Percentiles rank a stretch among this genome's conserved stretches.
These are phyloP conservation scores for Solanum chmielewskii DNA, from an alignment of 257 asterid species.

Conservation along the genomic window DNA sequence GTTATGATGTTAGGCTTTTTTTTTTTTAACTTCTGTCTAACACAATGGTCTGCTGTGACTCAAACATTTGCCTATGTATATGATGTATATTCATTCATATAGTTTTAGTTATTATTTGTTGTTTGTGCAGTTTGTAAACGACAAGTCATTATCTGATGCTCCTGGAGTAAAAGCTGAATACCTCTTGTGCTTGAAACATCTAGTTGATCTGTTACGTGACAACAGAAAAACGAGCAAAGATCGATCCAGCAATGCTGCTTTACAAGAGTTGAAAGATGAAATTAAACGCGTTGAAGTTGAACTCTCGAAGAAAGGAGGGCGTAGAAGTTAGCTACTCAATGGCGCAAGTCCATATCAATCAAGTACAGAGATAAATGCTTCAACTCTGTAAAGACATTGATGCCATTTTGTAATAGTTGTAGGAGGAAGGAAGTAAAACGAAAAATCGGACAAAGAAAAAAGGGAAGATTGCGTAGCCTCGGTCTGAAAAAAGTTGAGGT, in stretches of 20 bases:
- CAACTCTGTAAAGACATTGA: not conserved
- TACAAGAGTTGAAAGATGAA: constrained; percentile 35
- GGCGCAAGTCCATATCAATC: not conserved
- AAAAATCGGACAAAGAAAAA: not conserved
- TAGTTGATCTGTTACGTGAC: constrained; percentile 17
- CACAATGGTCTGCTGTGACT: not conserved
- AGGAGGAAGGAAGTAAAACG: not conserved
- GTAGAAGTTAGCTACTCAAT: not conserved
- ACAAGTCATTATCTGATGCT: constrained; percentile 17
- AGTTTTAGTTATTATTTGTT: not conserved
- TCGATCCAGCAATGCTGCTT: constrained; percentile 1
- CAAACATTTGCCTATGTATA: not conserved
- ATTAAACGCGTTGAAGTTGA: constrained; percentile 41
- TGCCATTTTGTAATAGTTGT: not conserved
- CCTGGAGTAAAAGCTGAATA: constrained; percentile 59
- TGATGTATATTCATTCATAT: not conserved
- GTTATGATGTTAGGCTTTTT: not conserved
- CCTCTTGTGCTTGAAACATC: constrained; percentile 45
- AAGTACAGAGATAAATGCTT: not conserved
- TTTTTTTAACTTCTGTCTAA: not conserved
- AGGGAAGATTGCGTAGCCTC: not conserved
- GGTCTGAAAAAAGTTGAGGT: not conserved
- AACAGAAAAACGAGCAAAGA: constrained; percentile 1
- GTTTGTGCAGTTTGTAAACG: constrained; percentile 44
- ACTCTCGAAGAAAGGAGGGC: constrained; percentile 7